These are phyloP conservation scores for Cryptococcus neoformans DNA, from an alignment of 1,284 basidiomycete species.

Conservation along the genomic window DNA sequence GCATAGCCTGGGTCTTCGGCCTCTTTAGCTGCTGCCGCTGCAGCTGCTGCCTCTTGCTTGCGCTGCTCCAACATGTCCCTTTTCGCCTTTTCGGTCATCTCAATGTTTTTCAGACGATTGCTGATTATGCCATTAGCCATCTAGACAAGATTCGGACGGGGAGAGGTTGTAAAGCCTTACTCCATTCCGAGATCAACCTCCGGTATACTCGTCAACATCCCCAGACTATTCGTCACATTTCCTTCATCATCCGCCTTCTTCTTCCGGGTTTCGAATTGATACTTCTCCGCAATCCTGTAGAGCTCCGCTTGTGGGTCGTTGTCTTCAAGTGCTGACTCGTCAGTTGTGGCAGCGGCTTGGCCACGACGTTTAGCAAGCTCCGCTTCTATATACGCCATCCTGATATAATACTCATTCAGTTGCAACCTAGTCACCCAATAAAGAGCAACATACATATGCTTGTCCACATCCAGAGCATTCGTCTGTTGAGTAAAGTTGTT, in stretches of 20 bases:
- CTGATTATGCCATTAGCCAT: slow-evolving; percentile 50
- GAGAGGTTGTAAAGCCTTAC: slow-evolving; percentile 55
- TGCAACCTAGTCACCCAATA: slow-evolving; percentile 1
- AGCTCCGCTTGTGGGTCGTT: slow-evolving; percentile 76
- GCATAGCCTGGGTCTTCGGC: slow-evolving; percentile 65
- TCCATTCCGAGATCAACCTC: slow-evolving; percentile 98
- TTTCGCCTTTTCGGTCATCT: slow-evolving; percentile 95
- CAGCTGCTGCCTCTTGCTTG: slow-evolving; percentile 40
- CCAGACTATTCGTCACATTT: slow-evolving; percentile 83
- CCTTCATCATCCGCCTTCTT: slow-evolving; percentile 65
- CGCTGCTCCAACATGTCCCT: slow-evolving; percentile 71
- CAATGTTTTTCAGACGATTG: slow-evolving; percentile 86
- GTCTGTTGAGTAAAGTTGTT: slow-evolving; percentile 98
- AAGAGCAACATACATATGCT: slow-evolving; percentile 74
- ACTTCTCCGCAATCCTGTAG: slow-evolving; percentile 70
- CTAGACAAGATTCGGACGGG: no score
- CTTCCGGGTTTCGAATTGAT: slow-evolving; percentile 31
- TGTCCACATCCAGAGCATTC: slow-evolving; percentile 92
- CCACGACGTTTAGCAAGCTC: slow-evolving; percentile 78
- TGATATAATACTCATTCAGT: slow-evolving; percentile 39
- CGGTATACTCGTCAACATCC: slow-evolving; percentile 94
- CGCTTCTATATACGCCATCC: slow-evolving; percentile 97
- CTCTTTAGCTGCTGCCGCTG: slow-evolving; percentile 47
- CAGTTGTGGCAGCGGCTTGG: slow-evolving; percentile 45
- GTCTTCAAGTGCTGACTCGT: slow-evolving; percentile 50